A percentile compares a stretch with the other conserved stretches of the same genome.
Conservation (phyloP, 2,329 filamentous ascomycete genomes). For the Fusarium palustre region DNA sequence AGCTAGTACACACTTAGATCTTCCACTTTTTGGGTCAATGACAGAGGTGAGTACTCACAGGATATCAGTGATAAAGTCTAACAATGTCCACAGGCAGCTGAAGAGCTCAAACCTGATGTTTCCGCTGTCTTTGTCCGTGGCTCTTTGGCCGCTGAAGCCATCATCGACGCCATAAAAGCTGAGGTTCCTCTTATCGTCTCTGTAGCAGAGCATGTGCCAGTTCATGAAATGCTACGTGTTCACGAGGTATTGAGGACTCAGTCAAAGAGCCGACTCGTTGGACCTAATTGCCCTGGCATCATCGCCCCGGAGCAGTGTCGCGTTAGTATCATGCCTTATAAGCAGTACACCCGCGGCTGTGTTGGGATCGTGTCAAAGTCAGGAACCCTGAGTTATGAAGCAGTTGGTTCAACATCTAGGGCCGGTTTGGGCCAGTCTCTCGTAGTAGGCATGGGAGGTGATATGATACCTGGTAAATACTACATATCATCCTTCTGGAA, state of each 20-base stretch:
- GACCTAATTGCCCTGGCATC: conserved; percentile 85
- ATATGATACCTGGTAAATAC: conserved; percentile 71
- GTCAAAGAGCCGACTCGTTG: conserved; percentile 77
- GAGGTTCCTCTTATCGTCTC: conserved; percentile 82
- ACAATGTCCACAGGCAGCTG: conserved; percentile 48
- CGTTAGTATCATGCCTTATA: conserved; percentile 57
- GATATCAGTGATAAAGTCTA: background rate
- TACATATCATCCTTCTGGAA: accelerated
- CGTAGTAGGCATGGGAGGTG: conserved; percentile 82
- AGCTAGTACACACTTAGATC: conserved; percentile 48
- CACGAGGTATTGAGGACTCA: conserved; percentile 79
- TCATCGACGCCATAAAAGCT: conserved; percentile 80
- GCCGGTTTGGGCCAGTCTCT: conserved; percentile 82
- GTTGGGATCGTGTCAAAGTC: conserved; percentile 85
- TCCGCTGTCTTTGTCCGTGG: conserved; percentile 81
- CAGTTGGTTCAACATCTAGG: conserved; percentile 78
- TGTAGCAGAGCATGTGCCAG: conserved; percentile 82
- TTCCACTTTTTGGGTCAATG: conserved; percentile 54
- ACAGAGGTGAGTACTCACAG: conserved; percentile 41
- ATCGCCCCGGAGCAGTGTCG: conserved; percentile 77
- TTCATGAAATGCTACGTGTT: conserved; percentile 79
- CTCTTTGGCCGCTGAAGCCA: conserved; percentile 72
- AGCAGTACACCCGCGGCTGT: conserved; percentile 65
- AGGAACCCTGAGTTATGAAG: conserved; percentile 83
- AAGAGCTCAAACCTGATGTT: conserved; percentile 66